Conservation (phyloP, 805 yeast species). For the Wickerhamiella australiensis region DNA sequence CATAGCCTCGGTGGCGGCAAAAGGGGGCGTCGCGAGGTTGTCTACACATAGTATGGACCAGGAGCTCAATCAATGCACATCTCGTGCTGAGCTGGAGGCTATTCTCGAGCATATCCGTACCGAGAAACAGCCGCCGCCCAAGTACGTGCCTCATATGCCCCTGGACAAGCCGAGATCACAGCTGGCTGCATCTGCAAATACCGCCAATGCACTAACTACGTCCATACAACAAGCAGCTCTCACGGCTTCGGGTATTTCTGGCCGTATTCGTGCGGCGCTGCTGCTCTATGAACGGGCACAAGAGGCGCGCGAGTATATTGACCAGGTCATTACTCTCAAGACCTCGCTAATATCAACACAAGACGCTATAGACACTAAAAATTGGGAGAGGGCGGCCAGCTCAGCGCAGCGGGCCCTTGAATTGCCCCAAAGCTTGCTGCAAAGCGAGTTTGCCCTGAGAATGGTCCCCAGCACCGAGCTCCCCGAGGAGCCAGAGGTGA, state of each 20-base stretch:
- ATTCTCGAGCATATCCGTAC: background rate
- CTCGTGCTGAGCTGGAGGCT: background rate
- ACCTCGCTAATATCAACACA: conserved; percentile 51
- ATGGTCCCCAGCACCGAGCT: conserved; percentile 80
- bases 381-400: conserved; percentile 70
- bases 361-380: conserved; percentile 51
- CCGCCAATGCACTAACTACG: background rate
- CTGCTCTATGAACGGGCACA: conserved; percentile 36
- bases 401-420: conserved; percentile 43
- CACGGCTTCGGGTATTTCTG: conserved; percentile 9
- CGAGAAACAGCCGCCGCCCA: background rate
- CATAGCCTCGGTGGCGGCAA: background rate
- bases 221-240: conserved; percentile 13
- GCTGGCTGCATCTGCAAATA: conserved; percentile 9
- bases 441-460: conserved; percentile 59
- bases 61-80: background rate
- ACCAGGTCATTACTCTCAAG: conserved; percentile 53
- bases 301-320: conserved; percentile 51
- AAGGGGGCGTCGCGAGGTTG: background rate
- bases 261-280: conserved; percentile 14
- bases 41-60: too few species aligned
- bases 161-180: conserved; percentile 13
- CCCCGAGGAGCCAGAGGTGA: conserved; percentile 59
- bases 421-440: conserved; percentile 42
- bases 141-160: background rate